Percentiles rank a stretch among this genome's conserved stretches.
These are phyloP conservation scores for Uronychia binucleata DNA, from an alignment of 73 alveolate genomes.

Conservation along the genomic window DNA sequence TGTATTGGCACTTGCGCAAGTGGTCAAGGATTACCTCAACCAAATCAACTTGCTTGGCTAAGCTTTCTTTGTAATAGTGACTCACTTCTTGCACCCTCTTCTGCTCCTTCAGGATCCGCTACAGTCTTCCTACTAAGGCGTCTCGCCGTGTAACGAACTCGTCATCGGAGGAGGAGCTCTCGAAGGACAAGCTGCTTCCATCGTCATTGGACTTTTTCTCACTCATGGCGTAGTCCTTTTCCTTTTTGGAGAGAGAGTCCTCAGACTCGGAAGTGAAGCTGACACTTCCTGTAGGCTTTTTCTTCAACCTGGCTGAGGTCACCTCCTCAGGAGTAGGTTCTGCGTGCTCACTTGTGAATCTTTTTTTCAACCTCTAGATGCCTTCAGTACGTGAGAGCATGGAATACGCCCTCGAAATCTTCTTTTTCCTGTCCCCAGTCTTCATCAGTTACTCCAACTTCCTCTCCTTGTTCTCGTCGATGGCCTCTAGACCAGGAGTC, in stretches of 20 bases:
- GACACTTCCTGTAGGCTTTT: not conserved
- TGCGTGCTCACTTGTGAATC: too few relatives aligned
- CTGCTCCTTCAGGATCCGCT: not conserved
- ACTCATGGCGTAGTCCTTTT: not conserved
- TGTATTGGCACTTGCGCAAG: not conserved
- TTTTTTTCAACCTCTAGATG: too few relatives aligned
- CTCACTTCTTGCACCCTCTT: not conserved
- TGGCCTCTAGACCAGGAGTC: not conserved
- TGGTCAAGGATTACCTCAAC: not conserved
- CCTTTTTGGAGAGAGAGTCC: not conserved
- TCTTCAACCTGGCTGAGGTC: too few relatives aligned
- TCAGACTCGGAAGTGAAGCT: not conserved
- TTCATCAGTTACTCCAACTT: not conserved
- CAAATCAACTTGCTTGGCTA: not conserved
- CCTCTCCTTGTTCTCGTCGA: not conserved
- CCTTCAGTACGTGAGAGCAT: not conserved
- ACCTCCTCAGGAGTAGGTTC: too few relatives aligned
- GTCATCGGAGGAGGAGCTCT: not conserved
- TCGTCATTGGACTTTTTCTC: not conserved
- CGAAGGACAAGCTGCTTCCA: not conserved
- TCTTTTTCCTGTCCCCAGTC: not conserved
- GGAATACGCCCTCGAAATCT: not conserved
- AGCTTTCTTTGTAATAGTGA: not conserved
- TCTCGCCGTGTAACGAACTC: not conserved
- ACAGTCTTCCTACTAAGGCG: not conserved